These are phyloP conservation scores for Solanum chilense DNA, from an alignment of 257 asterid genomes.

Conservation along the genomic window DNA sequence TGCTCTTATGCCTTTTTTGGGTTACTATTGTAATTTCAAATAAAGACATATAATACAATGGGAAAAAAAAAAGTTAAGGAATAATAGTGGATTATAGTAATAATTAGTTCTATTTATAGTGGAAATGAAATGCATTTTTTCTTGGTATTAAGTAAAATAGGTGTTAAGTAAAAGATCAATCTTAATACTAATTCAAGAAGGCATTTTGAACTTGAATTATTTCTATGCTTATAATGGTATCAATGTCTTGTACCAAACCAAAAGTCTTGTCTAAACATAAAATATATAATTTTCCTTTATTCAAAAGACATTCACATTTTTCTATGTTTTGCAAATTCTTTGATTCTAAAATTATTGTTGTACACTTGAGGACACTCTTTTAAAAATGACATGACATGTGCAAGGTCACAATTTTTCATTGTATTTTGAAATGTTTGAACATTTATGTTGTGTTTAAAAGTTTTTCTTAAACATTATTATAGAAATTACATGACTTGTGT, in stretches of 20 bases:
- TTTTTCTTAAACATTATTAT: background rate
- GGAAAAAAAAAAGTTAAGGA: background rate
- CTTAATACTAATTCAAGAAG: background rate
- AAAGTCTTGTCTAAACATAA: background rate
- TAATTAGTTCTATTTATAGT: background rate
- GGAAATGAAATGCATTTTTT: background rate
- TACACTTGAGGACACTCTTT: background rate
- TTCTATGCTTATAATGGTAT: background rate
- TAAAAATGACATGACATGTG: background rate
- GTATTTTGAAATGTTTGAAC: background rate
- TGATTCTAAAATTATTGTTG: background rate
- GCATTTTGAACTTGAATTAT: background rate
- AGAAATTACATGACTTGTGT: background rate
- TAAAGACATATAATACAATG: background rate
- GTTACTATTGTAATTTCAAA: background rate
- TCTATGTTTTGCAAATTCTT: background rate
- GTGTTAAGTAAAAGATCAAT: background rate
- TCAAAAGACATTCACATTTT: background rate
- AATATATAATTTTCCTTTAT: background rate
- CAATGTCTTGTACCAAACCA: background rate
- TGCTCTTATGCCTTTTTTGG: background rate
- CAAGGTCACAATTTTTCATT: background rate
- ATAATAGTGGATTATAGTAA: background rate
- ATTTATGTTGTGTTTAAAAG: background rate
- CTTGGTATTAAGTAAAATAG: background rate